Percentiles rank a stretch among this genome's conserved stretches.
These are phyloP conservation scores for Saprolegnia diclina DNA, from an alignment of 352 stramenopile species.

Conservation along the genomic window DNA sequence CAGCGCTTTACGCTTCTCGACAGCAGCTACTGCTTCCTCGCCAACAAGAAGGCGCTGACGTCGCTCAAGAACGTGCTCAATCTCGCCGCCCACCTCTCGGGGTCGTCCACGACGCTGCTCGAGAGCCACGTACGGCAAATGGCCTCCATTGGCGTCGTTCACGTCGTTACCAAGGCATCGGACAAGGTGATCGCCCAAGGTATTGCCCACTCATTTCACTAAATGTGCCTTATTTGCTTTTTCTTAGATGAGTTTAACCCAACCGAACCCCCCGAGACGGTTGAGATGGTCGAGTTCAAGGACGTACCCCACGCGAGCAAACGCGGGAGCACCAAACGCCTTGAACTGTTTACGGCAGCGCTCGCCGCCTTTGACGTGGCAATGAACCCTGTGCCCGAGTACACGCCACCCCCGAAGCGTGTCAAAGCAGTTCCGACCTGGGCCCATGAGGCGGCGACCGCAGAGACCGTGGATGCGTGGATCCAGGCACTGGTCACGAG, in stretches of 20 bases:
- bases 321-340: constrained; percentile 48
- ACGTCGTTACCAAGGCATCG: background rate
- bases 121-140: constrained; percentile 31
- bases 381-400: constrained; percentile 11
- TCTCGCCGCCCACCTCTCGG: constrained; percentile 17
- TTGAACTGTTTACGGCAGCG: constrained; percentile 48
- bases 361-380: constrained; percentile 27
- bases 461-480: constrained; percentile 4
- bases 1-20: constrained; percentile 22
- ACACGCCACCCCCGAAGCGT: background rate
- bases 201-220: background rate
- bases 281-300: constrained; percentile 57
- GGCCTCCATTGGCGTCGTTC: constrained; percentile 30
- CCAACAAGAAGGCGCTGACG: constrained; percentile 7
- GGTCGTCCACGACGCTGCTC: constrained; percentile 24
- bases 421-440: background rate
- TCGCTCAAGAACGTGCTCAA: constrained; percentile 20
- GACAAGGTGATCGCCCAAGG: constrained; percentile 20
- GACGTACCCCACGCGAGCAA: constrained; percentile 50
- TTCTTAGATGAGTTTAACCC: constrained; percentile 33
- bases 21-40: constrained; percentile 24
- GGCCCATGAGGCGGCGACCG: background rate
- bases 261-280: constrained; percentile 23
- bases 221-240: background rate
- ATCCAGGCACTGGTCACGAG: constrained; percentile 41